phyloP scores from a whole-genome alignment of 2,329 filamentous ascomycete species.

The Malbranchea zuffiana region DNA sequence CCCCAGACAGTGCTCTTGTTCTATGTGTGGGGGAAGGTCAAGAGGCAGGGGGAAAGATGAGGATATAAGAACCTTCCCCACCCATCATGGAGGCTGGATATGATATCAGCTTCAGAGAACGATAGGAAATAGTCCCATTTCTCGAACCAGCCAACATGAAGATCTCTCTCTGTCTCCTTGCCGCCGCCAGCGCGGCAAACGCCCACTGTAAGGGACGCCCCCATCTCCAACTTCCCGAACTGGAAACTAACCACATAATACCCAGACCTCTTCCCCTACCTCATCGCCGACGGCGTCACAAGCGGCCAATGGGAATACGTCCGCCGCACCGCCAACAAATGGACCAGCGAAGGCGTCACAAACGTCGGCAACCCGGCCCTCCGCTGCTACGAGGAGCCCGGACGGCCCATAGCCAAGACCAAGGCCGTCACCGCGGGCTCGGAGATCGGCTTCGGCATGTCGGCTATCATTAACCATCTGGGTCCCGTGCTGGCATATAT shows the following conservation, averaged over 20 bases:
- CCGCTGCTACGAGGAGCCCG: not conserved
- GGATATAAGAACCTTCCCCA: too few species aligned
- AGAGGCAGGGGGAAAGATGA: too few species aligned
- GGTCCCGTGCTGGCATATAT: slow-evolving; percentile 34
- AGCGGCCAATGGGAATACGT: slow-evolving; percentile 2
- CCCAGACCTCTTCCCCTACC: slow-evolving; percentile 1
- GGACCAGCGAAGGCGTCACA: slow-evolving; percentile 1
- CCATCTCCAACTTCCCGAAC: not conserved
- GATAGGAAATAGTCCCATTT: too few species aligned
- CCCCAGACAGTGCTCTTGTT: too few species aligned
- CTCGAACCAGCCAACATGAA: too few species aligned
- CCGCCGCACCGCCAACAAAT: slow-evolving; percentile 3
- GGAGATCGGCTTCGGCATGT: slow-evolving; percentile 36
- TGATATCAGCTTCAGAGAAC: too few species aligned
- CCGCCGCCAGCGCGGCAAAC: slow-evolving; percentile 1
- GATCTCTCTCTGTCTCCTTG: not conserved
- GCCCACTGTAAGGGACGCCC: not conserved
- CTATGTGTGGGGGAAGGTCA: too few species aligned
- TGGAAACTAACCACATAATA: not conserved
- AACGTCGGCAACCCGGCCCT: not conserved
- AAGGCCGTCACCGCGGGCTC: slow-evolving; percentile 31
- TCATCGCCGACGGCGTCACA: not conserved
- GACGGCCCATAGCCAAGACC: slow-evolving; percentile 9
- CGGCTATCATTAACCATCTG: slow-evolving; percentile 35
- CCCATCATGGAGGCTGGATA: too few species aligned